Base-by-base conservation (phyloP, 805 yeast genomes). In the Isabelozyma heimii region DNA sequence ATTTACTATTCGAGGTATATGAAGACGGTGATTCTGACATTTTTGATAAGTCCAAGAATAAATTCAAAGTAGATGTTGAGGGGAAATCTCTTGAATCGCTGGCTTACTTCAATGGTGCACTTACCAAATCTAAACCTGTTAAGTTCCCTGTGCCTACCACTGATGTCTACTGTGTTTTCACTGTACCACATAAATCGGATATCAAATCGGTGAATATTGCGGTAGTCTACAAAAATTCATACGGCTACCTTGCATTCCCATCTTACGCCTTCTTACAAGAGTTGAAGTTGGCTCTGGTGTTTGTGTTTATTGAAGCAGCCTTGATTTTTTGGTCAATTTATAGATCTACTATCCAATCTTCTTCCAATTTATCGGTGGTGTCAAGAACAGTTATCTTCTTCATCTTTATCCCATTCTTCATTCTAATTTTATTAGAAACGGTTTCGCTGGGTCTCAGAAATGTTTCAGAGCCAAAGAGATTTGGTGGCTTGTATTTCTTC, bases 211-310 rank as follows among this genome's bases (percentile, higher is more conserved):
- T 37, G 6, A 15, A 13, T 37, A 15, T 37, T n/a, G 40, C 9
- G 17, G 50, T 66, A 8, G 39, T 40, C n/a, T 56, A 52, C 45
- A 51, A 52, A 17, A 57, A 58, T 43, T 54, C 64, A 1, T 55
- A 59, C 30, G 73, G 73, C 2, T 56, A 61, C 43, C 56, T 67
- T 48, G 46, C 56, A n/a, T 59, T 46, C 42, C 13, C 52, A 2
- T 42, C 43, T 9, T 58, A 66, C 43, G 37, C 45, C 6, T 27
- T 45, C 5, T 60, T 65, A 47, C 40, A 57, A 1, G 58, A 56
- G 37, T 37, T 37, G 8, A 51, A 47, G 26, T 58, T 44, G 43
- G 48, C 53, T 8, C 42, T 57, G 5, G 10, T 59, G 3, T 13
- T 64, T 2, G 56, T 60, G 8, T 8, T 53, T 9, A 30, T 30